Evolutionary conservation across 352 stramenopile genomes (phyloP).

Genomic region (Plasmopara halstedii): DNA sequence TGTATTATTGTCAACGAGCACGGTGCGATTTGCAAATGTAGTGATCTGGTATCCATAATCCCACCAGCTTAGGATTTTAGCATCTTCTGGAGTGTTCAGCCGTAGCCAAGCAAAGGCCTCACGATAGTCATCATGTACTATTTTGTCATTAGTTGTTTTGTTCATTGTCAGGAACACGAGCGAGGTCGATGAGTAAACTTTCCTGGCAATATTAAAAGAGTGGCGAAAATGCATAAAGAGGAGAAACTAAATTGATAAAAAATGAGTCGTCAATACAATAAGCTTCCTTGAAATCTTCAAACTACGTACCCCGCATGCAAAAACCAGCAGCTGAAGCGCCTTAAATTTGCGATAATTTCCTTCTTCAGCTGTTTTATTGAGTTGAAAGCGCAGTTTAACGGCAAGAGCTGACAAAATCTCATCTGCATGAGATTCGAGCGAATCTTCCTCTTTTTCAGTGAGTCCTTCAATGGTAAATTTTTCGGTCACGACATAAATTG

Average conservation of each 20-base stretch:
- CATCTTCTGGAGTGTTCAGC: constrained; percentile 54
- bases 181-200: constrained; percentile 75
- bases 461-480: not conserved
- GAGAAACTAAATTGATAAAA: constrained; percentile 33
- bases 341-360: constrained; percentile 4
- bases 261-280: not conserved
- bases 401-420: constrained; percentile 26
- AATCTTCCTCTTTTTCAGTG: constrained; percentile 15
- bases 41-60: constrained; percentile 86
- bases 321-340: constrained; percentile 32
- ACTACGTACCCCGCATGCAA: constrained; percentile 50
- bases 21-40: constrained; percentile 71
- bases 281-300: not conserved
- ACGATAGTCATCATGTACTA: constrained; percentile 67
- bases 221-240: constrained; percentile 60
- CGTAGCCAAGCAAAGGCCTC: constrained; percentile 81
- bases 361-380: constrained; percentile 10
- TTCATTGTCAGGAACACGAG: constrained; percentile 65
- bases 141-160: constrained; percentile 30
- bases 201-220: constrained; percentile 47
- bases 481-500: not conserved
- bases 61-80: constrained; percentile 79
- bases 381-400: constrained; percentile 28
- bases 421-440: constrained; percentile 10
- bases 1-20: constrained; percentile 94